phyloP scores from a whole-genome alignment of 2,329 filamentous ascomycete genomes.

The Aspergillus caelatus region DNA sequence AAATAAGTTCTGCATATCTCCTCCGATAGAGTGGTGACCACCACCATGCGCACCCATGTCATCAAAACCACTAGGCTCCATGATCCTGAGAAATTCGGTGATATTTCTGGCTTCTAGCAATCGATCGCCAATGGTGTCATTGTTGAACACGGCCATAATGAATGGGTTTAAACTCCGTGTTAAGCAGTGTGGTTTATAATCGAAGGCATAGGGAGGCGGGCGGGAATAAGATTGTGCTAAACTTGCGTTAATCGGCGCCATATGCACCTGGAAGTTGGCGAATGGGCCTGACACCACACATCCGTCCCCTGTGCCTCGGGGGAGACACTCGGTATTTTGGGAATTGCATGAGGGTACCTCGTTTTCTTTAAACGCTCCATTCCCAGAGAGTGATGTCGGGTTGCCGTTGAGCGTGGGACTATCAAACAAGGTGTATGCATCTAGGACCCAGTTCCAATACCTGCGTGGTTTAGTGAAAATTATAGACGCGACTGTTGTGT shows the following conservation, averaged over 20 bases:
- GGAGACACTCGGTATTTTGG: background rate
- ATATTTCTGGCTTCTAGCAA: constrained; percentile 7
- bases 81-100: constrained; percentile 7
- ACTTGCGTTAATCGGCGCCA: constrained; percentile 13
- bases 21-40: constrained; percentile 5
- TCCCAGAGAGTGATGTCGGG: constrained; percentile 15
- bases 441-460: constrained; percentile 23
- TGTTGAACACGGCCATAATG: constrained; percentile 4
- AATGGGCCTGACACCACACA: constrained; percentile 20
- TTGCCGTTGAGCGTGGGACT: constrained; percentile 11
- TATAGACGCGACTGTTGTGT: background rate
- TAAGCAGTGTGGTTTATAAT: constrained; percentile 20
- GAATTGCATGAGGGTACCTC: background rate
- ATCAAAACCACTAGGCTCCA: constrained; percentile 8
- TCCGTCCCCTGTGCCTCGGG: constrained; percentile 16
- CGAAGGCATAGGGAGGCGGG: constrained; percentile 4
- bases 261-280: constrained; percentile 8
- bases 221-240: background rate
- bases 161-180: constrained; percentile 11
- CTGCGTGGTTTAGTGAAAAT: background rate
- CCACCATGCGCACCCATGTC: constrained; percentile 1
- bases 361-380: constrained; percentile 3
- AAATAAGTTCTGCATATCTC: constrained; percentile 13
- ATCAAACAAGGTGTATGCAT: background rate
- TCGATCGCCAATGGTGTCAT: background rate